Evolutionary conservation across 495 filamentous ascomycete species (phyloP).

Genomic region (Talaromyces borbonicus): DNA sequence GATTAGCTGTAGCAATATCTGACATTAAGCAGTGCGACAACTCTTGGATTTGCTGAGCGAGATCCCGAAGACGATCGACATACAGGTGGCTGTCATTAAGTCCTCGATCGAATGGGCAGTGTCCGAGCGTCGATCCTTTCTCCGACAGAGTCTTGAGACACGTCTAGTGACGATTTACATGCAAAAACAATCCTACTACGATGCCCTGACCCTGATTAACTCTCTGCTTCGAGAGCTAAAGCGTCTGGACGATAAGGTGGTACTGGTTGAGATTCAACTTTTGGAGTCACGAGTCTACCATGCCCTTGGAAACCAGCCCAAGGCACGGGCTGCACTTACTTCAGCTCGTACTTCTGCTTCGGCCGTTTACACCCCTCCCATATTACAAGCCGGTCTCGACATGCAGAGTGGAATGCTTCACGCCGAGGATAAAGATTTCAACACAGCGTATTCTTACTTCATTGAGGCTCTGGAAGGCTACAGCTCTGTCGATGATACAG

Average conservation of each 20-base stretch:
- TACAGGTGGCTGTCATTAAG: slow-evolving; percentile 86
- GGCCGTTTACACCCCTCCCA: slow-evolving; percentile 91
- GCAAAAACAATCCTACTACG: slow-evolving; percentile 92
- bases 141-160: slow-evolving; percentile 96
- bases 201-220: slow-evolving; percentile 94
- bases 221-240: slow-evolving; percentile 90
- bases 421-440: slow-evolving; percentile 97
- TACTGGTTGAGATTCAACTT: slow-evolving; percentile 97
- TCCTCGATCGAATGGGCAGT: slow-evolving; percentile 99
- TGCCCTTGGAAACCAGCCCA: slow-evolving; percentile 90
- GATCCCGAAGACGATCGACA: slow-evolving; percentile 87
- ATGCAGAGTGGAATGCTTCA: slow-evolving; percentile 99
- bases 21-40: slow-evolving; percentile 65
- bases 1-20: neutral
- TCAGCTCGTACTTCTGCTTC: slow-evolving; percentile 90
- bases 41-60: slow-evolving; percentile 90
- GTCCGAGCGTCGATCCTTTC: slow-evolving; percentile 82
- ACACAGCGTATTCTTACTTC: slow-evolving; percentile 96
- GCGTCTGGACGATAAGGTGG: slow-evolving; percentile 95
- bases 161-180: slow-evolving; percentile 89
- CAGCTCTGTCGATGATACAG: slow-evolving; percentile 77
- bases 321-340: slow-evolving; percentile 90
- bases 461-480: slow-evolving; percentile 98
- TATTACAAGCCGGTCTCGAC: slow-evolving; percentile 90
- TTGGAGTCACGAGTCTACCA: slow-evolving; percentile 96